Evolutionary conservation across 75 land plant species (phyloP).

Genomic region (Pinus albicaulis): DNA sequence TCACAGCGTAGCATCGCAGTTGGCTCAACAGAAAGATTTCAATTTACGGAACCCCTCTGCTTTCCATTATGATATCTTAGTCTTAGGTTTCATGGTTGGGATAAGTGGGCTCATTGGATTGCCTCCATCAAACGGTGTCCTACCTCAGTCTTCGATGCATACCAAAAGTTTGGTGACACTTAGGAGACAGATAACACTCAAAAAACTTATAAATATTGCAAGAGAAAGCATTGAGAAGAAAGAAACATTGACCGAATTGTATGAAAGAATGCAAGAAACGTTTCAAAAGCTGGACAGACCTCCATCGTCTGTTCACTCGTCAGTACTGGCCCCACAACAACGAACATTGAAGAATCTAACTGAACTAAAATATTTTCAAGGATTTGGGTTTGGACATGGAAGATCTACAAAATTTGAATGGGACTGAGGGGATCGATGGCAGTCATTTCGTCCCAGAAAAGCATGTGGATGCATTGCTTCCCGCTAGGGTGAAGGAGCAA

Average conservation of each 20-base stretch:
- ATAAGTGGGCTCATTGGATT: too few species aligned
- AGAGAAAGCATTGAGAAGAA: conserved; percentile 17
- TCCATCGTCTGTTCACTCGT: not conserved
- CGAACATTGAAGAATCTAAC: not conserved
- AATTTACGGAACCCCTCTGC: too few species aligned
- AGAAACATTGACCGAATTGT: conserved; percentile 14
- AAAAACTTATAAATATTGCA: too few species aligned
- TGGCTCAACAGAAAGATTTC: too few species aligned
- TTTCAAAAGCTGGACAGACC: conserved; percentile 19
- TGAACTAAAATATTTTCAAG: not conserved
- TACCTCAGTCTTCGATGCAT: too few species aligned
- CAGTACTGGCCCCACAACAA: not conserved
- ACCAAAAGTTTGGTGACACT: too few species aligned
- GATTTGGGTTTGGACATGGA: not conserved
- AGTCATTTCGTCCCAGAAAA: conserved; percentile 25
- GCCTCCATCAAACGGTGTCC: too few species aligned
- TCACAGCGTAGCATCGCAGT: too few species aligned
- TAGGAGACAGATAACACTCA: too few species aligned
- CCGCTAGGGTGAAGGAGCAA: conserved; percentile 43
- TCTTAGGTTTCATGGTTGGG: too few species aligned
- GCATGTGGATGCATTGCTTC: conserved; percentile 27
- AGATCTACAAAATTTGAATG: not conserved
- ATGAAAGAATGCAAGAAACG: conserved; percentile 25
- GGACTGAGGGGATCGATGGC: conserved; percentile 6
- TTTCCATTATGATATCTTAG: too few species aligned